Conservation (phyloP, 2,329 filamentous ascomycete genomes). For the Neopestalotiopsis clavispora region DNA sequence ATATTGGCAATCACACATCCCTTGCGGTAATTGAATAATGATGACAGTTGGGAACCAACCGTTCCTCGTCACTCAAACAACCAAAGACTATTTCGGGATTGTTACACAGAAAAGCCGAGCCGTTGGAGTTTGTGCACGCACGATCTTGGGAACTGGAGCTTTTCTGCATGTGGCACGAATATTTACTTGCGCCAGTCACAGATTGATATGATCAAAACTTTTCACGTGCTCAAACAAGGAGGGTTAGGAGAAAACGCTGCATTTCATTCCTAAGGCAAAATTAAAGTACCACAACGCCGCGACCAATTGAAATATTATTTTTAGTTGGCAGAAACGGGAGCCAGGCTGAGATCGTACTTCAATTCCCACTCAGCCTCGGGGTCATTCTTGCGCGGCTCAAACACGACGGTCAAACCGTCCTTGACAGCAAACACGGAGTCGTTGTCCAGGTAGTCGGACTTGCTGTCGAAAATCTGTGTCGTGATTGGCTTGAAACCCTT, state of each 20-base stretch:
- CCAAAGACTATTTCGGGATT: too few relatives aligned
- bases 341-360: slow-evolving; percentile 36
- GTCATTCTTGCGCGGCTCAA: slow-evolving; percentile 34
- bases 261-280: neutral
- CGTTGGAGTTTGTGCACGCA: too few relatives aligned
- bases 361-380: slow-evolving; percentile 36
- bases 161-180: too few relatives aligned
- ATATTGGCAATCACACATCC: too few relatives aligned
- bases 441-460: slow-evolving; percentile 60
- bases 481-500: slow-evolving; percentile 57
- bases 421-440: slow-evolving; percentile 49
- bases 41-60: too few relatives aligned
- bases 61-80: too few relatives aligned
- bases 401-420: slow-evolving; percentile 40
- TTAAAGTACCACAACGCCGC: neutral
- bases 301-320: neutral
- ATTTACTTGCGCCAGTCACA: too few relatives aligned
- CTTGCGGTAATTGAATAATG: too few relatives aligned
- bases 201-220: too few relatives aligned
- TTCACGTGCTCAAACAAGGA: too few relatives aligned
- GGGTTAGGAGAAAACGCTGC: neutral
- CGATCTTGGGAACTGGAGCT: too few relatives aligned
- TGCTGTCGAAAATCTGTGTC: slow-evolving; percentile 71
- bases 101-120: too few relatives aligned
- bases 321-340: slow-evolving; percentile 7